Evolutionary conservation across 495 filamentous ascomycete genomes (phyloP).

Genomic region (Penicillium lividum): DNA sequence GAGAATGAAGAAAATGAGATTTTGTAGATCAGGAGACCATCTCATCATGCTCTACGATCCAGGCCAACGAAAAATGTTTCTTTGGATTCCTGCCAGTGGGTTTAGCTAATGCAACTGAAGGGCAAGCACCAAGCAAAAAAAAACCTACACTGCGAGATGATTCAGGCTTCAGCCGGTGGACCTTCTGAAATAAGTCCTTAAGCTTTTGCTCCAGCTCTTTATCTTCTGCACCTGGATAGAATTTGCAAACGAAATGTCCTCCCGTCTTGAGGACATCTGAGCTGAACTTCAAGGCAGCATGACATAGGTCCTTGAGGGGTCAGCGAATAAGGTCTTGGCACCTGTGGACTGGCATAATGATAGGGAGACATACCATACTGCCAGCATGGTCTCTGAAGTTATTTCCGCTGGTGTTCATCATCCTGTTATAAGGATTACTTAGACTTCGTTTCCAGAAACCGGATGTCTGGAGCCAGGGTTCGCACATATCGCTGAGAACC

Average conservation of each 20-base stretch:
- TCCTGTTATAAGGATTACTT: slow-evolving; percentile 91
- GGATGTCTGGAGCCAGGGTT: slow-evolving; percentile 80
- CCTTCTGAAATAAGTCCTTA: slow-evolving; percentile 71
- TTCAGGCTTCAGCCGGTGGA: slow-evolving; percentile 84
- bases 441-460: slow-evolving; percentile 81
- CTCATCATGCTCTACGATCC: slow-evolving; percentile 40
- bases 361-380: slow-evolving; percentile 73
- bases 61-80: slow-evolving; percentile 86
- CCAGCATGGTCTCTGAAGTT: slow-evolving; percentile 84
- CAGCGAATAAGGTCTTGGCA: slow-evolving; percentile 33
- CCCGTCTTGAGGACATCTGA: slow-evolving; percentile 78
- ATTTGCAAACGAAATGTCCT: slow-evolving; percentile 95
- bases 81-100: slow-evolving; percentile 71
- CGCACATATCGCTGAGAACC: slow-evolving; percentile 98
- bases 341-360: slow-evolving; percentile 36
- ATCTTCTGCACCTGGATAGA: slow-evolving; percentile 89
- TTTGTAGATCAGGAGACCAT: slow-evolving; percentile 16
- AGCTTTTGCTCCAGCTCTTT: slow-evolving; percentile 71
- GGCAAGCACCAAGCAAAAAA: neutral
- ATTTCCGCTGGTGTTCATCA: slow-evolving; percentile 98
- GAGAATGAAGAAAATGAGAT: slow-evolving; percentile 46
- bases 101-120: slow-evolving; percentile 6
- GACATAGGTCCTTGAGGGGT: slow-evolving; percentile 73
- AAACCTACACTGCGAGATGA: slow-evolving; percentile 77
- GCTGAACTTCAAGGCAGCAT: slow-evolving; percentile 77